phyloP scores from a whole-genome alignment of 2,329 filamentous ascomycete species.

The Stachybotrys echinatus region DNA sequence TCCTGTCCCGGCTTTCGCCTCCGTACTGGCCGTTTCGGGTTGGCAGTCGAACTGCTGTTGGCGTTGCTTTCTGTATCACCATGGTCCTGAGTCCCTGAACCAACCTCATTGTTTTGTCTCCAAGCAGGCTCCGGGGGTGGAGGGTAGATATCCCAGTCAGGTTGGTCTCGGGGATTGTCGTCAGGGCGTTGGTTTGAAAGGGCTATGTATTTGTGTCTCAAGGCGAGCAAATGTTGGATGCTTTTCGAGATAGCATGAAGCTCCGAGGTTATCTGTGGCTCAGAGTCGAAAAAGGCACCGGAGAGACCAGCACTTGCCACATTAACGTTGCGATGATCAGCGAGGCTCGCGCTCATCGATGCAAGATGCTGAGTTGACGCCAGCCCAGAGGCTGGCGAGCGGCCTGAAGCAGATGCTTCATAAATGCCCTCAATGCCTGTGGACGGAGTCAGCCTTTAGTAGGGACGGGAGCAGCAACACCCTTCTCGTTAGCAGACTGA shows the following conservation, averaged over 20 bases:
- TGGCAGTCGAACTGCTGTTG: conserved; percentile 1
- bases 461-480: too few relatives aligned
- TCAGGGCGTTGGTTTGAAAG: conserved; percentile 75
- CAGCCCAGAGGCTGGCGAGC: conserved; percentile 4
- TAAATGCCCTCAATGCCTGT: neutral
- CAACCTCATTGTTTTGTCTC: conserved; percentile 32
- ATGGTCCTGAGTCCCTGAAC: conserved; percentile 9
- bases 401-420: conserved; percentile 4
- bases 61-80: conserved; percentile 2
- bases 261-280: conserved; percentile 78
- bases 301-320: conserved; percentile 14
- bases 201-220: conserved; percentile 82
- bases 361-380: neutral
- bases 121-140: conserved; percentile 88
- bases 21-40: conserved; percentile 42
- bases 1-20: conserved; percentile 81
- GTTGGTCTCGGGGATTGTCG: conserved; percentile 84
- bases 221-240: conserved; percentile 82
- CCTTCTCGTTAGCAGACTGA: conserved; percentile 7
- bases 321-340: conserved; percentile 3
- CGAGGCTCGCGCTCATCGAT: neutral
- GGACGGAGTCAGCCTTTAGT: neutral
- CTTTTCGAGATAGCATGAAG: conserved; percentile 82
- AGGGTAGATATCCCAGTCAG: conserved; percentile 84
- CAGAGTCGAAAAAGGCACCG: conserved; percentile 60